Percentiles rank a stretch among this genome's conserved stretches.
Evolutionary conservation across 2,329 filamentous ascomycete species (phyloP).

Genomic region (Fusarium illudens): DNA sequence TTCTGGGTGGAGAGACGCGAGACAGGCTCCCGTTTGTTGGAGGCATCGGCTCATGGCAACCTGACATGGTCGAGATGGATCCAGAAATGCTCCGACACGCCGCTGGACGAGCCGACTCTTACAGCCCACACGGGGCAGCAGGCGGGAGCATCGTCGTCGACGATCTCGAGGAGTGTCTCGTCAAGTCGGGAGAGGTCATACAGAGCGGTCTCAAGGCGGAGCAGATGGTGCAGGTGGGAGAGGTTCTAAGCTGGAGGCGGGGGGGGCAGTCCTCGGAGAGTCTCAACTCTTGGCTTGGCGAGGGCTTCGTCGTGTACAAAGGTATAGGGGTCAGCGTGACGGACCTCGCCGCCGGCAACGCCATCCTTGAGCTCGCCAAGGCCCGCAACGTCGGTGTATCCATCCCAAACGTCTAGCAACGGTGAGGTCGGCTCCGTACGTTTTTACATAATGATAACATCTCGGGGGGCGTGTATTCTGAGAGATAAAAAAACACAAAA

Average conservation of each 20-base stretch:
- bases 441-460: background rate
- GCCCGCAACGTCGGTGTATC: conserved; percentile 10
- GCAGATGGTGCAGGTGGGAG: conserved; percentile 71
- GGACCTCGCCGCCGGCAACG: conserved; percentile 45
- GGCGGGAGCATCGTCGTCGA: conserved; percentile 55
- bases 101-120: conserved; percentile 1
- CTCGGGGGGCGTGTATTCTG: background rate
- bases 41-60: conserved; percentile 62
- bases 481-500: background rate
- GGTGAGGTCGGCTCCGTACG: background rate
- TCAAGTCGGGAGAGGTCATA: conserved; percentile 73
- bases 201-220: conserved; percentile 65
- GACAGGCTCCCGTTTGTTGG: conserved; percentile 51
- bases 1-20: background rate
- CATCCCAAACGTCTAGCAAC: conserved; percentile 17
- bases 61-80: conserved; percentile 73
- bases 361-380: conserved; percentile 42
- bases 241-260: conserved; percentile 20
- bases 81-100: conserved; percentile 62
- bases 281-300: conserved; percentile 20
- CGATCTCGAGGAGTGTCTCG: conserved; percentile 66
- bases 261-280: background rate
- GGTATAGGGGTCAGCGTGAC: conserved; percentile 43
- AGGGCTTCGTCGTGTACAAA: conserved; percentile 43
- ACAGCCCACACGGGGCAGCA: background rate